phyloP scores from a whole-genome alignment of 1,284 basidiomycete genomes.

The Apiotrichum mycotoxinovorans region DNA sequence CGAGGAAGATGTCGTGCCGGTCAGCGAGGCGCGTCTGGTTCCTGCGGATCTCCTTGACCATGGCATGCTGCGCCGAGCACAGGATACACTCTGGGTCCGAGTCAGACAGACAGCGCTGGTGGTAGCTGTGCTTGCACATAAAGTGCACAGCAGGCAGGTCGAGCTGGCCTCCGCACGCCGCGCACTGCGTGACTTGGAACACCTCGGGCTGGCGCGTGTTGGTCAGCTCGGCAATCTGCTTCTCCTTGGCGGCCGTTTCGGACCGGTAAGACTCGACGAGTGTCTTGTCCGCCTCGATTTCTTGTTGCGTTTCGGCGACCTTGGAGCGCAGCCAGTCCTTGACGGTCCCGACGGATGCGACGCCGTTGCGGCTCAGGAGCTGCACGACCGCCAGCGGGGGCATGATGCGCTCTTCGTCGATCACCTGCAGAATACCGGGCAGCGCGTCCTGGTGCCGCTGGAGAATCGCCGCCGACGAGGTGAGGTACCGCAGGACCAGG shows the following conservation, averaged over 20 bases:
- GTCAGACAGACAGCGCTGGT: slow-evolving; percentile 81
- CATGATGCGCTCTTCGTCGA: slow-evolving; percentile 77
- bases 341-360: slow-evolving; percentile 83
- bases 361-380: slow-evolving; percentile 76
- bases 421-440: slow-evolving; percentile 63
- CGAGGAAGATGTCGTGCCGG: slow-evolving; percentile 82
- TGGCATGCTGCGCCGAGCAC: slow-evolving; percentile 79
- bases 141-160: slow-evolving; percentile 93
- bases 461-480: slow-evolving; percentile 68
- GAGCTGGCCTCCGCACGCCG: slow-evolving; percentile 78
- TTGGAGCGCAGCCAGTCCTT: slow-evolving; percentile 80
- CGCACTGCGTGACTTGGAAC: slow-evolving; percentile 90
- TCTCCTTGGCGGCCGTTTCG: slow-evolving; percentile 76
- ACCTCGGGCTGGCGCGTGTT: slow-evolving; percentile 73
- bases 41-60: slow-evolving; percentile 78
- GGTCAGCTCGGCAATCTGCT: slow-evolving; percentile 74
- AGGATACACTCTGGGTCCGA: slow-evolving; percentile 83
- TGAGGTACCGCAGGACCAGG: slow-evolving; percentile 84
- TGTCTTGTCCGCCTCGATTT: slow-evolving; percentile 75
- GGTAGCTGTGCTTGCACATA: slow-evolving; percentile 97
- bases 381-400: slow-evolving; percentile 85
- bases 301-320: slow-evolving; percentile 67
- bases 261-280: slow-evolving; percentile 79
- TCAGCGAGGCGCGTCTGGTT: slow-evolving; percentile 78
- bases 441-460: slow-evolving; percentile 68